phyloP scores from a whole-genome alignment of 1,284 basidiomycete species.

The Leccinum fuscescens region DNA sequence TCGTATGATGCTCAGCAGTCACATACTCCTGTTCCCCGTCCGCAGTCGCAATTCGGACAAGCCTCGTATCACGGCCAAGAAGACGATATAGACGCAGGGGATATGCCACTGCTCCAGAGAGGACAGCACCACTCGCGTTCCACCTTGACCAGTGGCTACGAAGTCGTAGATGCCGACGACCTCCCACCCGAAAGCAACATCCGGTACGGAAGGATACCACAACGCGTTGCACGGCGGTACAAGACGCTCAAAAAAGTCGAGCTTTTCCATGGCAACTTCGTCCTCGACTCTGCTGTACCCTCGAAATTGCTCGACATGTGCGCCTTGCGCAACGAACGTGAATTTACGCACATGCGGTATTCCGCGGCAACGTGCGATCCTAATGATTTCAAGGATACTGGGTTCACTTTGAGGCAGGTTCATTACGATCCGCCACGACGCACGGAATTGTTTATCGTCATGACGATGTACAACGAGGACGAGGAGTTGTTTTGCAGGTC shows the following conservation, averaged over 20 bases:
- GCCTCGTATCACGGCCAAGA: conserved; percentile 38
- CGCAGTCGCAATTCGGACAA: conserved; percentile 28
- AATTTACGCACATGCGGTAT: conserved; percentile 95
- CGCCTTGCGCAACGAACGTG: conserved; percentile 71
- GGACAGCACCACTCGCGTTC: conserved; percentile 34
- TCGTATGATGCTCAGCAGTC: conserved; percentile 21
- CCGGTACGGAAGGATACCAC: conserved; percentile 82
- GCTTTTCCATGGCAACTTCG: conserved; percentile 89
- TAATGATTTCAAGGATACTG: conserved; percentile 78
- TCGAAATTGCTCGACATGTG: conserved; percentile 83
- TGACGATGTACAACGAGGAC: conserved; percentile 83
- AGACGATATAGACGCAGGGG: conserved; percentile 48
- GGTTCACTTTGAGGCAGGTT: conserved; percentile 79
- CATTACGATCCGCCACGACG: conserved; percentile 83
- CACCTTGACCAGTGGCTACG: conserved; percentile 45
- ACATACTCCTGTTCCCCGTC: conserved; percentile 21
- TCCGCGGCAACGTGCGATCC: conserved; percentile 93
- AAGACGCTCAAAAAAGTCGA: conserved; percentile 90
- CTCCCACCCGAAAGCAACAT: conserved; percentile 53
- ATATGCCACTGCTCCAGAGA: conserved; percentile 62
- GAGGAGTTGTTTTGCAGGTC: conserved; percentile 79
- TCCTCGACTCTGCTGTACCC: conserved; percentile 85
- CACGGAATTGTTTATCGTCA: conserved; percentile 84
- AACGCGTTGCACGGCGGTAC: conserved; percentile 81
- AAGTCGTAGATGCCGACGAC: conserved; percentile 39